A percentile compares a stretch with the other conserved stretches of the same genome.
phyloP scores from a whole-genome alignment of 1,284 basidiomycete genomes.

The Sanghuangporus sanghuang region DNA sequence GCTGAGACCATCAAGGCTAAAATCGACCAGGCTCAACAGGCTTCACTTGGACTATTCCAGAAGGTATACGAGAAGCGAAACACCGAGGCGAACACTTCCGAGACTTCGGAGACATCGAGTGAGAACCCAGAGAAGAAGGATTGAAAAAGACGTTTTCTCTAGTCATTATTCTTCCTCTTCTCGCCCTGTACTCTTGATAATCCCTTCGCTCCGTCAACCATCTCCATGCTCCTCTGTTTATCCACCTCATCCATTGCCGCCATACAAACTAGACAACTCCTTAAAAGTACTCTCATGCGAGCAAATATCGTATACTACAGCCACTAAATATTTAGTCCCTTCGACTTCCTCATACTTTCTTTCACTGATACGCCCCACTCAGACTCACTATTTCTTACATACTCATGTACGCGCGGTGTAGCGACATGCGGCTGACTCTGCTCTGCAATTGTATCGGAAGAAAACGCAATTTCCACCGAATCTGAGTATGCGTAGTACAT shows the following conservation, averaged over 20 bases:
- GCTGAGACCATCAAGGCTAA: slow-evolving; percentile 89
- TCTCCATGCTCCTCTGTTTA: background rate
- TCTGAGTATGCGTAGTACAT: background rate
- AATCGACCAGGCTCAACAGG: slow-evolving; percentile 94
- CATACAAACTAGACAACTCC: background rate
- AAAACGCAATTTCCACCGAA: background rate
- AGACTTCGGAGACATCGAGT: slow-evolving; percentile 32
- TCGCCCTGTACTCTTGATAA: background rate
- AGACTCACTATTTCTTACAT: background rate
- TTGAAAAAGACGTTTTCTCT: slow-evolving; percentile 31
- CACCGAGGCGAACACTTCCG: slow-evolving; percentile 52
- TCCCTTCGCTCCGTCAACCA: background rate
- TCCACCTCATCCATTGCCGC: background rate
- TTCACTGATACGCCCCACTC: background rate
- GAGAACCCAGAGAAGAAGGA: slow-evolving; percentile 56
- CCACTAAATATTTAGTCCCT: background rate
- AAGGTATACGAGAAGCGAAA: slow-evolving; percentile 93
- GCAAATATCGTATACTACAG: slow-evolving; percentile 1
- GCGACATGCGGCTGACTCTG: background rate
- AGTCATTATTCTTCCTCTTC: background rate
- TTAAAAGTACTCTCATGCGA: slow-evolving; percentile 1
- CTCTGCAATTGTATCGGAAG: background rate
- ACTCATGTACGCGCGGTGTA: background rate
- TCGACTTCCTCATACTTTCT: background rate
- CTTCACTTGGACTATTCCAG: slow-evolving; percentile 96